Evolutionary conservation across 2,329 filamentous ascomycete genomes (phyloP), one percentile per base, ranked within the genome.

Genomic region (Aspergillus texensis): DNA sequence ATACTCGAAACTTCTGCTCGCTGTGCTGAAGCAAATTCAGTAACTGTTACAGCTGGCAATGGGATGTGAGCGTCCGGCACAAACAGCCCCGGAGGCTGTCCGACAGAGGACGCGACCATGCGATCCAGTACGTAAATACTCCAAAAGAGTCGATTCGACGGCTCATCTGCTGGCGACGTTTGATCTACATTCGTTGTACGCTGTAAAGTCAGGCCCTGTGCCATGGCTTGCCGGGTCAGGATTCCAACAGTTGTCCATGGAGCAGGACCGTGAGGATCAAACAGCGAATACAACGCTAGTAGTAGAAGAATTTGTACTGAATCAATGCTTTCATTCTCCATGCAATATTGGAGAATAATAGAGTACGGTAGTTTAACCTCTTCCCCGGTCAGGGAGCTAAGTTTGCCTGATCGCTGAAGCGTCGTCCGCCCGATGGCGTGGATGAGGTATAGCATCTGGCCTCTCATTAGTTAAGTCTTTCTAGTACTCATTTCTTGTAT

Each of bases 241-340:
- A 62, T 53, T 1, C 60, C 60, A 3, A 54, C 60, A 21, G 53
- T 58, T 9, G 54, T 57, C 60, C 60, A 62, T 26, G 60, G 56
- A 16, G n/a, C 32, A 6, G 60, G 45, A 0, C 54, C 60, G 4
- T 41, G 16, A 19, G 46, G 46, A 30, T 50, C 46, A 30, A 50
- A 50, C 6, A 50, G 24, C 1, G 46, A 50, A 32, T 50, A 50
- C 26, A 50, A 28, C 16, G 16, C 1, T 26, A 50, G 16, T 19
- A 50, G 10, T 19, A 50, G 24, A 19, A 50, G 46, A 4, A 50
- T 50, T 4, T 50, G 46, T 10, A 50, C 46, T 2, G 46, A 50
- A 10, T 50, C 46, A 14, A 50, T 9, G 24, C 24, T 30, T 19
- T 50, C 46, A 28, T 50, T 28, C 46, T 50, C 26, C 26, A 30